Conservation (phyloP, 1,139 yeast species). For the Geotrichum cucujoidarum region DNA sequence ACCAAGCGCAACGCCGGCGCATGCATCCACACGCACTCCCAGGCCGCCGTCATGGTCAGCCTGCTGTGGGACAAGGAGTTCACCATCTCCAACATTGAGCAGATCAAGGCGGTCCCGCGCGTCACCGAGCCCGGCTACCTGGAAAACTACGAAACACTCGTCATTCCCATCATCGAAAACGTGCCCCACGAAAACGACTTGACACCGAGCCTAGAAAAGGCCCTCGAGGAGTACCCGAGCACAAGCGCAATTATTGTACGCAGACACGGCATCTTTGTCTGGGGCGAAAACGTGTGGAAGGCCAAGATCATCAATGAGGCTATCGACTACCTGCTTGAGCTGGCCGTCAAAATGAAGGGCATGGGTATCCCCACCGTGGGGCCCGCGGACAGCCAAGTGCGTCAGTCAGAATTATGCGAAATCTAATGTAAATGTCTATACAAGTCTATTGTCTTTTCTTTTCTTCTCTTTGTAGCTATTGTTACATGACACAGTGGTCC, state of each 20-base stretch:
- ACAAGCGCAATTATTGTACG: conserved; percentile 85
- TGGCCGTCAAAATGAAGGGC: conserved; percentile 69
- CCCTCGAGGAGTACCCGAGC: conserved; percentile 63
- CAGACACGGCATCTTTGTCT: conserved; percentile 90
- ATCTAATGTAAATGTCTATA: too few species aligned
- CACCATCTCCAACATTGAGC: conserved; percentile 76
- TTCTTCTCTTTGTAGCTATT: not conserved
- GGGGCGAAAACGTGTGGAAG: conserved; percentile 93
- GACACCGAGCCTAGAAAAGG: conserved; percentile 55
- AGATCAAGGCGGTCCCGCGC: conserved; percentile 81
- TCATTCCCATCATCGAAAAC: conserved; percentile 86
- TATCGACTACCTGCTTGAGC: conserved; percentile 77
- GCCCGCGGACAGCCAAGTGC: too few species aligned
- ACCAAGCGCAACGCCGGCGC: conserved; percentile 76
- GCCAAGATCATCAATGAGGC: conserved; percentile 93
- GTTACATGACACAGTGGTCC: conserved; percentile 13
- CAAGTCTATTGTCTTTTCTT: too few species aligned
- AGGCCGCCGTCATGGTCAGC: conserved; percentile 75
- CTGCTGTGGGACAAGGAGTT: conserved; percentile 67
- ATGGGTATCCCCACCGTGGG: conserved; percentile 41
- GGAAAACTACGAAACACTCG: conserved; percentile 67
- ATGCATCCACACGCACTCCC: conserved; percentile 93
- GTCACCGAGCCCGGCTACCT: conserved; percentile 63
- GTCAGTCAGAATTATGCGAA: too few species aligned
- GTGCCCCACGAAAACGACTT: conserved; percentile 84